Conservation (phyloP, 1,139 yeast genomes). For the Blastobotrys elegans region DNA sequence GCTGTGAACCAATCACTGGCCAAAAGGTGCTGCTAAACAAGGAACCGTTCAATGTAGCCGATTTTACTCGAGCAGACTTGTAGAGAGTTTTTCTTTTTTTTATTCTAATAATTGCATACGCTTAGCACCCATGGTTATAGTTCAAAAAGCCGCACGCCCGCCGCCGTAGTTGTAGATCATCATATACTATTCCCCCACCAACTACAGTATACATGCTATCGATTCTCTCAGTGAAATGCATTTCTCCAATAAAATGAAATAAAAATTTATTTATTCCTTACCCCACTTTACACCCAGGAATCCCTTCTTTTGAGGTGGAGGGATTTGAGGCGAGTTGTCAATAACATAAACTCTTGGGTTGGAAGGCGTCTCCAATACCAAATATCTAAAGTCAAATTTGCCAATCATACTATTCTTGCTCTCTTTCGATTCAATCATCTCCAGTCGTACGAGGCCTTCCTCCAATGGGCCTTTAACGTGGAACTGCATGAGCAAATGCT, state of each 20-base stretch:
- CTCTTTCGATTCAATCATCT: constrained; percentile 47
- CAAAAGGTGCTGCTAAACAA: constrained; percentile 56
- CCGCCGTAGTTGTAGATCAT: too few relatives aligned
- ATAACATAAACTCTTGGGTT: constrained; percentile 63
- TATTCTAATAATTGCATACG: too few relatives aligned
- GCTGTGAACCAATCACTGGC: constrained; percentile 77
- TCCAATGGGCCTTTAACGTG: constrained; percentile 63
- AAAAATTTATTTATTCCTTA: constrained; percentile 29
- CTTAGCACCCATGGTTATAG: too few relatives aligned
- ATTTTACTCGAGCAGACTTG: constrained; percentile 43
- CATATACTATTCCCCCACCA: too few relatives aligned
- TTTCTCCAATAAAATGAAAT: not conserved
- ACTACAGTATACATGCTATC: too few relatives aligned
- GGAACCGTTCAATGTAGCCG: constrained; percentile 65
- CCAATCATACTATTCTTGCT: constrained; percentile 40
- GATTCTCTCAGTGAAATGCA: too few relatives aligned
- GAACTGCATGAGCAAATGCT: constrained; percentile 77
- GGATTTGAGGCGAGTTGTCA: constrained; percentile 43
- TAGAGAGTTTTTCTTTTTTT: too few relatives aligned
- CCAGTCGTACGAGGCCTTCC: constrained; percentile 68
- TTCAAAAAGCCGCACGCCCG: too few relatives aligned
- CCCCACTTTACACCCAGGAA: constrained; percentile 87
- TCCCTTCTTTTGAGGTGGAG: constrained; percentile 40
- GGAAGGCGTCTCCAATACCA: constrained; percentile 74
- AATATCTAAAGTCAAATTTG: constrained; percentile 66